phyloP scores from a whole-genome alignment of 495 filamentous ascomycete species.

The Penicillium cataractarum region DNA sequence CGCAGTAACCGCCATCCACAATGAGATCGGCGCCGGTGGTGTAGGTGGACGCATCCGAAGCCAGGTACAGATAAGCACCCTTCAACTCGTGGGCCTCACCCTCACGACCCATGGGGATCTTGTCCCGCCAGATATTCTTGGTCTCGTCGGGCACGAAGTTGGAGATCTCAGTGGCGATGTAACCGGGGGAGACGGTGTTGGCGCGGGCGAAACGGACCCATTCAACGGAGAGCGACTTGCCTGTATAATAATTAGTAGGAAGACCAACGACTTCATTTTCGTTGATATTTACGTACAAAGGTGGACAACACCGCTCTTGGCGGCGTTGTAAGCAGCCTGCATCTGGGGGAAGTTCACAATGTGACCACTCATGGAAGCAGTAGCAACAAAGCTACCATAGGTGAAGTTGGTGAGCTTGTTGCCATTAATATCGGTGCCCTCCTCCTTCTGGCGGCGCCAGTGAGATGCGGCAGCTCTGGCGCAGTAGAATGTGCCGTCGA shows the following conservation, averaged over 20 bases:
- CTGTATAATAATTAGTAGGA: slow-evolving; percentile 31
- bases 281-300: slow-evolving; percentile 59
- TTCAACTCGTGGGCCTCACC: slow-evolving; percentile 73
- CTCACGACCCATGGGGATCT: slow-evolving; percentile 76
- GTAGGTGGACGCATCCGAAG: slow-evolving; percentile 80
- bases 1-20: slow-evolving; percentile 64
- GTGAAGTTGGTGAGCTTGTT: slow-evolving; percentile 67
- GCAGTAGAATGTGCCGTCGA: slow-evolving; percentile 83
- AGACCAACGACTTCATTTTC: neutral
- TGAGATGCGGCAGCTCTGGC: slow-evolving; percentile 75
- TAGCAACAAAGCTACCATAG: slow-evolving; percentile 76
- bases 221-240: slow-evolving; percentile 78
- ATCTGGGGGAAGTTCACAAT: slow-evolving; percentile 88
- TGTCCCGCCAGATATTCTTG: slow-evolving; percentile 75
- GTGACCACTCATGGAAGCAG: slow-evolving; percentile 81
- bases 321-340: slow-evolving; percentile 85
- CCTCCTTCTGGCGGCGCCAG: slow-evolving; percentile 66
- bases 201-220: slow-evolving; percentile 84
- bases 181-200: slow-evolving; percentile 84
- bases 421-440: slow-evolving; percentile 68
- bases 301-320: slow-evolving; percentile 84
- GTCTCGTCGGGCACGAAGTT: slow-evolving; percentile 69
- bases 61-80: slow-evolving; percentile 86
- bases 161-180: slow-evolving; percentile 84
- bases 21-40: slow-evolving; percentile 78